Conservation (phyloP, 768 basidiomycete species). For the Chalciporus piperatus region DNA sequence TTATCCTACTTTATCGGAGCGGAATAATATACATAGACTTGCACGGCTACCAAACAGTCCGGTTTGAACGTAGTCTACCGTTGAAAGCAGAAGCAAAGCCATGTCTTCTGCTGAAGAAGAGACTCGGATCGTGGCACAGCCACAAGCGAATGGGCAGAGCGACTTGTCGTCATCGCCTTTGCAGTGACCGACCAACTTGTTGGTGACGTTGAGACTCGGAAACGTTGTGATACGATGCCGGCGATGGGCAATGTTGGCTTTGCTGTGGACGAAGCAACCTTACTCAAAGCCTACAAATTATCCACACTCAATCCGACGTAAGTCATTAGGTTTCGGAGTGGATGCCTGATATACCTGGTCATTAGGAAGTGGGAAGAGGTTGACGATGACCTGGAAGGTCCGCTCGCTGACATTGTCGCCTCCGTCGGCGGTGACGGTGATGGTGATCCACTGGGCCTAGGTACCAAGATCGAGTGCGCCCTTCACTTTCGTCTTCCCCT, state of each 20-base stretch:
- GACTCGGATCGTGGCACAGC: slow-evolving; percentile 8
- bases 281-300: slow-evolving; percentile 88
- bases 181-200: neutral
- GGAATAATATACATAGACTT: slow-evolving; percentile 10
- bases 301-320: slow-evolving; percentile 76
- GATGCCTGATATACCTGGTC: slow-evolving; percentile 2
- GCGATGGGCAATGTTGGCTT: slow-evolving; percentile 51
- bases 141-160: too few species aligned
- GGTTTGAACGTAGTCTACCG: too few species aligned
- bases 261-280: slow-evolving; percentile 72
- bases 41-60: too few species aligned
- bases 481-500: neutral
- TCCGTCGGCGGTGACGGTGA: slow-evolving; percentile 59
- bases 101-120: too few species aligned
- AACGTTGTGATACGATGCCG: slow-evolving; percentile 13
- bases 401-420: slow-evolving; percentile 65
- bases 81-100: too few species aligned
- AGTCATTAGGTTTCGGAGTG: slow-evolving; percentile 6
- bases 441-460: slow-evolving; percentile 78
- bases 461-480: slow-evolving; percentile 56
- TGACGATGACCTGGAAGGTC: slow-evolving; percentile 79
- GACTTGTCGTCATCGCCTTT: neutral
- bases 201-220: neutral
- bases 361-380: slow-evolving; percentile 86
- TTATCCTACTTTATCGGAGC: slow-evolving; percentile 6